phyloP scores from a whole-genome alignment of 2,329 filamentous ascomycete genomes.

The Apiospora aurea region DNA sequence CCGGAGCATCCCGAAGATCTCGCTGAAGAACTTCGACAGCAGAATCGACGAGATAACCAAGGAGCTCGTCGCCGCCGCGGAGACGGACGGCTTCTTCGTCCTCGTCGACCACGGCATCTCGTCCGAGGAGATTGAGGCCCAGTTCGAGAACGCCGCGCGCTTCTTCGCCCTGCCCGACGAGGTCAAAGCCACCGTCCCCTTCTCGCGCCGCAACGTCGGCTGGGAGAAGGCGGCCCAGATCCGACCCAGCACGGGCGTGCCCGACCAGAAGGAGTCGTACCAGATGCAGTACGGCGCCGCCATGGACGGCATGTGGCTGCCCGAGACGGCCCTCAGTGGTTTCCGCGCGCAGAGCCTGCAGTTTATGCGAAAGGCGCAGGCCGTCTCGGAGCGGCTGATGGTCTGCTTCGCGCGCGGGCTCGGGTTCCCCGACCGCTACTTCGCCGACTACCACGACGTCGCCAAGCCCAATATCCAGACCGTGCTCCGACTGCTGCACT shows the following conservation, averaged over 20 bases:
- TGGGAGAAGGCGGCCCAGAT: slow-evolving; percentile 68
- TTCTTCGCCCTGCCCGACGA: slow-evolving; percentile 63
- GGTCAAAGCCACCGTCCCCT: slow-evolving; percentile 61
- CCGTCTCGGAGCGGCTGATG: slow-evolving; percentile 63
- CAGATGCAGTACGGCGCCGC: slow-evolving; percentile 67
- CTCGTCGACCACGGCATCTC: slow-evolving; percentile 63
- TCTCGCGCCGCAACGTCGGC: slow-evolving; percentile 62
- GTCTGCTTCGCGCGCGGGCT: slow-evolving; percentile 64
- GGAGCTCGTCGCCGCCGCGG: slow-evolving; percentile 60
- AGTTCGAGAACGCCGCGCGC: slow-evolving; percentile 56
- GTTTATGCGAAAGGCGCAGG: slow-evolving; percentile 64
- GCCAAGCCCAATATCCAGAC: slow-evolving; percentile 58
- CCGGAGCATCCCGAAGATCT: slow-evolving; percentile 58
- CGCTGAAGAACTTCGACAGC: slow-evolving; percentile 58
- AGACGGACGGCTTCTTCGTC: slow-evolving; percentile 67
- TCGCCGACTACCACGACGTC: slow-evolving; percentile 61
- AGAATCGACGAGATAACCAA: slow-evolving; percentile 61
- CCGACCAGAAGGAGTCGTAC: slow-evolving; percentile 68
- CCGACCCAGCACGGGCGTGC: slow-evolving; percentile 63
- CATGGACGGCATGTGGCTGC: slow-evolving; percentile 60
- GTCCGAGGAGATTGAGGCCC: slow-evolving; percentile 54
- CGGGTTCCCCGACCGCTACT: slow-evolving; percentile 62
- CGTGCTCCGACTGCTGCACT: slow-evolving; percentile 63
- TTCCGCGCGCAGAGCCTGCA: slow-evolving; percentile 52
- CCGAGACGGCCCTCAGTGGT: slow-evolving; percentile 53